Conservation (phyloP, 2,329 filamentous ascomycete species). For the Paecilomyces niveus region DNA sequence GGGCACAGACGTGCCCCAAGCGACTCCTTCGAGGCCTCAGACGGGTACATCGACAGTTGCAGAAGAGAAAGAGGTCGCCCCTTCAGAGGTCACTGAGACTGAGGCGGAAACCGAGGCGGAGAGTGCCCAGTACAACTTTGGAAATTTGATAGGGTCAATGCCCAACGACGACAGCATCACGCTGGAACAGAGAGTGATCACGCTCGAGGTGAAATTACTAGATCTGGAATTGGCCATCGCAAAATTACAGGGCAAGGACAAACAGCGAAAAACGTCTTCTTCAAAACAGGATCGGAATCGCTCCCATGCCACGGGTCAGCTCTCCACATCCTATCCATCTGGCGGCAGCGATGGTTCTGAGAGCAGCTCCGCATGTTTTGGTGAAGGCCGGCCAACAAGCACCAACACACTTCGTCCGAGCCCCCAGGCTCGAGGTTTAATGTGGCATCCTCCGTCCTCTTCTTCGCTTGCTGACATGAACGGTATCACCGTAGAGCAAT, state of each 20-base stretch:
- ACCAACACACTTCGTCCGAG: constrained; percentile 16
- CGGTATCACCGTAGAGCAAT: constrained; percentile 39
- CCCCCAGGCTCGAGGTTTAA: constrained; percentile 18
- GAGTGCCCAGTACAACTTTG: constrained; percentile 27
- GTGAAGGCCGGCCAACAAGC: constrained; percentile 19
- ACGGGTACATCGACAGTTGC: background rate
- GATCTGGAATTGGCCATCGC: constrained; percentile 45
- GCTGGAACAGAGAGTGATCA: constrained; percentile 41
- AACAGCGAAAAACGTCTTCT: constrained; percentile 8
- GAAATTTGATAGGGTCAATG: constrained; percentile 32
- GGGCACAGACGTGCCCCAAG: constrained; percentile 14
- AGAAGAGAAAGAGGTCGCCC: background rate
- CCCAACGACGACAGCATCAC: constrained; percentile 33
- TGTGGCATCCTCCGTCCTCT: constrained; percentile 21
- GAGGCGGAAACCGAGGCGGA: constrained; percentile 12
- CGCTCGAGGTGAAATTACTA: constrained; percentile 44
- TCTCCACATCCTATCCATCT: constrained; percentile 7
- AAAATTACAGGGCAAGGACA: constrained; percentile 34
- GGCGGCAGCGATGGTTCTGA: constrained; percentile 7
- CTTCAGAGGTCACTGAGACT: constrained; percentile 6
- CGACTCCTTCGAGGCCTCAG: constrained; percentile 8
- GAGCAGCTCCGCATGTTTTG: constrained; percentile 4
- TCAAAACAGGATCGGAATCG: constrained; percentile 5
- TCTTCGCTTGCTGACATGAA: constrained; percentile 24
- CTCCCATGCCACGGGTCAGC: constrained; percentile 8